Evolutionary conservation across 768 basidiomycete genomes (phyloP), one percentile per base, ranked within the genome.

Genomic region (Tricholoma terreum): DNA sequence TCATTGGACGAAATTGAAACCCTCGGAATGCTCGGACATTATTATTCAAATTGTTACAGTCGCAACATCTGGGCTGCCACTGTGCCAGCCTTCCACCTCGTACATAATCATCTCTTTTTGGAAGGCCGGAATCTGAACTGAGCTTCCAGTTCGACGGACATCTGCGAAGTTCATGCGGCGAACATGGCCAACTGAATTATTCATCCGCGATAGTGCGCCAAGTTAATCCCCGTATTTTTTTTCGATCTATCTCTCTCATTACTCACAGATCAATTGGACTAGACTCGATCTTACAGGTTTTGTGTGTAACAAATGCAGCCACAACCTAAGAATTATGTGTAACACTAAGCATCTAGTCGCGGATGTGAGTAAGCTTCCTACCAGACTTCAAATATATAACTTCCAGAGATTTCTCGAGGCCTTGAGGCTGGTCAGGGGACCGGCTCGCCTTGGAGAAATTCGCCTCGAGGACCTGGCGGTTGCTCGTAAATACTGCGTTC

Each of bases 191-290:
- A 49, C n/a, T 21, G 43, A 50, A 56, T 22, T 35, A 42, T 36
- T 35, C 12, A 46, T 54, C 55, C 55, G 52, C 59, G 57, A 60
- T 60, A 46, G 27, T 54, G 45, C 48, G 55, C 59, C 48, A 57
- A 55, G 50, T 57, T 54, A 60, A 56, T 38, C 48, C 42, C 36
- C 51, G 33, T 33, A 31, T 27, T 54, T 54, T 38, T 31, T 54
- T 45, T 34, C 14, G 21, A 10, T 33, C 24, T 17, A 50, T 36
- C 43, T 31, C 24, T 3, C 24, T 27, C 24, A 45, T 51, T 35
- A 42, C 49, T 43, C 40, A 54, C 24, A 40, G 15, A 49, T 49
- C 46, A 38, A 61, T 57, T 54, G 43, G 48, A 36, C 38, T 31
- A 55, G 49, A 11, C 42, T 43, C 42, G 42, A 43, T 43, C 42